A percentile compares a stretch with the other conserved stretches of the same genome.
These are phyloP conservation scores for Pichia terricola DNA, from an alignment of 1,139 yeast species.

Conservation along the genomic window DNA sequence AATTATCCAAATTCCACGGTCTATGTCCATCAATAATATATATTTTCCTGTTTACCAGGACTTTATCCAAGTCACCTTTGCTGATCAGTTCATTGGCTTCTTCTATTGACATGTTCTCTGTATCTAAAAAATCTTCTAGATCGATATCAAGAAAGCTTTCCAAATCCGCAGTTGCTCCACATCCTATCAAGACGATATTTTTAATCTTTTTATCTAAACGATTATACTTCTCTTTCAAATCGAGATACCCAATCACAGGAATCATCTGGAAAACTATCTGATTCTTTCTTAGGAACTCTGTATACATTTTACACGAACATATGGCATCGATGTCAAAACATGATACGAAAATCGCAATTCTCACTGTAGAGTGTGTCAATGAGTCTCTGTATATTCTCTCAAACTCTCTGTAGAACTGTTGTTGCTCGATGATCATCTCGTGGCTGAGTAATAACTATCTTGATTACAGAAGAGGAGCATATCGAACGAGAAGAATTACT, in stretches of 20 bases:
- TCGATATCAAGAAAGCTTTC: constrained; percentile 69
- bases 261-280: constrained; percentile 79
- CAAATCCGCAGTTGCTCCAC: constrained; percentile 91
- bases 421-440: constrained; percentile 55
- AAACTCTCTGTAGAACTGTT: constrained; percentile 50
- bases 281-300: constrained; percentile 65
- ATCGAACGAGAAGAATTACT: too few relatives aligned
- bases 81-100: constrained; percentile 6
- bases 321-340: constrained; percentile 87
- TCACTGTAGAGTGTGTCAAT: constrained; percentile 82
- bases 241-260: constrained; percentile 92
- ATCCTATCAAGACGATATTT: constrained; percentile 75
- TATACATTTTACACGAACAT: constrained; percentile 75
- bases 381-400: constrained; percentile 52
- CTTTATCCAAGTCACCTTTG: constrained; percentile 5
- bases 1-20: constrained; percentile 92
- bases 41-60: constrained; percentile 38
- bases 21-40: constrained; percentile 87
- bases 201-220: constrained; percentile 67
- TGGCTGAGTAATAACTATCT: too few relatives aligned
- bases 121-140: constrained; percentile 33
- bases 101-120: constrained; percentile 14
- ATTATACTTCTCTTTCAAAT: constrained; percentile 53
- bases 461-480: too few relatives aligned
- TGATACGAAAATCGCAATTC: constrained; percentile 79